These are phyloP conservation scores for Emergomyces orientalis DNA, from an alignment of 2,329 filamentous ascomycete species.

Conservation along the genomic window DNA sequence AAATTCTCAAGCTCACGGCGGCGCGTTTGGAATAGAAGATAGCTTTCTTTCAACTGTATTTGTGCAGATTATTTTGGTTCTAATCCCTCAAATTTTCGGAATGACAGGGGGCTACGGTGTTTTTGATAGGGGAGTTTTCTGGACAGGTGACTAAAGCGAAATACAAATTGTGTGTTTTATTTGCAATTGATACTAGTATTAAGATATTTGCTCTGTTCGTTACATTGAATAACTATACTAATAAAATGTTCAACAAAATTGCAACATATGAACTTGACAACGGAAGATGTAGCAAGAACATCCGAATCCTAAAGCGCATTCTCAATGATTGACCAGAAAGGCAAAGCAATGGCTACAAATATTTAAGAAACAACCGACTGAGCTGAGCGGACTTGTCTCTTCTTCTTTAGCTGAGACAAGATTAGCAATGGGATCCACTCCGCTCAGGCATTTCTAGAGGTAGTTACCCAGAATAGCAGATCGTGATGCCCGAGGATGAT, in stretches of 20 bases:
- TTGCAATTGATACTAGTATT: background rate
- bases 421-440: background rate
- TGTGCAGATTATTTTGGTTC: background rate
- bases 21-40: slow-evolving; percentile 24
- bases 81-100: background rate
- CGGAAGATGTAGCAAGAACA: background rate
- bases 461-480: background rate
- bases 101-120: background rate
- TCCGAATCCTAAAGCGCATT: background rate
- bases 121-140: background rate
- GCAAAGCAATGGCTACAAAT: background rate
- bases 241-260: background rate
- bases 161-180: background rate
- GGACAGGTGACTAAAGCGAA: background rate
- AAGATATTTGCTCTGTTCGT: background rate
- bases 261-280: background rate
- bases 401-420: background rate
- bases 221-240: background rate
- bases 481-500: background rate
- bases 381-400: background rate
- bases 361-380: background rate
- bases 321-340: background rate
- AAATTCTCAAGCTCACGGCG: slow-evolving; percentile 72
- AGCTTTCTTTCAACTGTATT: slow-evolving; percentile 13
- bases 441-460: background rate